Percentiles rank a stretch among this genome's conserved stretches.
Conservation (phyloP, 2,329 filamentous ascomycete genomes). For the Acephala macrosclerotiorum region DNA sequence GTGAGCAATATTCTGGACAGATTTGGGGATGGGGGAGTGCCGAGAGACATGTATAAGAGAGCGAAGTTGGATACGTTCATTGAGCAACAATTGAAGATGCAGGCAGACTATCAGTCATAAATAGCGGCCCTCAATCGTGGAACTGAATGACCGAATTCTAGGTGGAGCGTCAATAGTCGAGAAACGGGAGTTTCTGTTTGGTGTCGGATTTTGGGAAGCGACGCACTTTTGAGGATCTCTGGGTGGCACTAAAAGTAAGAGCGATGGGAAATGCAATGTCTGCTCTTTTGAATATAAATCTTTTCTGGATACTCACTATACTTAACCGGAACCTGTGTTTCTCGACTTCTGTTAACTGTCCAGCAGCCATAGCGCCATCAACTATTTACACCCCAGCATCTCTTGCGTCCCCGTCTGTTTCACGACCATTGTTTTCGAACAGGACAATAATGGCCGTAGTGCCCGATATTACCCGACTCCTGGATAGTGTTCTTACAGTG, state of each 20-base stretch:
- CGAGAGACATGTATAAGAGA: constrained; percentile 36
- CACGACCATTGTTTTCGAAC: background rate
- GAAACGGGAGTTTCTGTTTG: too few relatives aligned
- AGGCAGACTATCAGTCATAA: too few relatives aligned
- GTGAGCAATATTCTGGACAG: constrained; percentile 12
- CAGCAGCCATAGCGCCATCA: background rate
- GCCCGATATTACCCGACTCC: background rate
- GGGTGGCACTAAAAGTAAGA: background rate
- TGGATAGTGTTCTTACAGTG: background rate
- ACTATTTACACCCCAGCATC: background rate
- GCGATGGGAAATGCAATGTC: background rate
- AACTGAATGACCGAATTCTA: too few relatives aligned
- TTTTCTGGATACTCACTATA: background rate
- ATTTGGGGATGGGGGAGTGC: constrained; percentile 10
- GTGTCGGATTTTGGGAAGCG: too few relatives aligned
- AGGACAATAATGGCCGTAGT: constrained; percentile 1
- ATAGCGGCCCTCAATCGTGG: too few relatives aligned
- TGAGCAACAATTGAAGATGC: background rate
- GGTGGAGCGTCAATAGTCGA: too few relatives aligned
- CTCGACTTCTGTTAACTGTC: background rate
- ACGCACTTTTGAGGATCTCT: too few relatives aligned
- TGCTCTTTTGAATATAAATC: background rate
- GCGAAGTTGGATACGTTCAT: constrained; percentile 3
- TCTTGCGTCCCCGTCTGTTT: background rate
- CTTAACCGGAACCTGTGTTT: background rate